Evolutionary conservation across 257 asterid genomes (phyloP), one percentile per base, ranked within the genome.

Genomic region (Solanum chaucha): DNA sequence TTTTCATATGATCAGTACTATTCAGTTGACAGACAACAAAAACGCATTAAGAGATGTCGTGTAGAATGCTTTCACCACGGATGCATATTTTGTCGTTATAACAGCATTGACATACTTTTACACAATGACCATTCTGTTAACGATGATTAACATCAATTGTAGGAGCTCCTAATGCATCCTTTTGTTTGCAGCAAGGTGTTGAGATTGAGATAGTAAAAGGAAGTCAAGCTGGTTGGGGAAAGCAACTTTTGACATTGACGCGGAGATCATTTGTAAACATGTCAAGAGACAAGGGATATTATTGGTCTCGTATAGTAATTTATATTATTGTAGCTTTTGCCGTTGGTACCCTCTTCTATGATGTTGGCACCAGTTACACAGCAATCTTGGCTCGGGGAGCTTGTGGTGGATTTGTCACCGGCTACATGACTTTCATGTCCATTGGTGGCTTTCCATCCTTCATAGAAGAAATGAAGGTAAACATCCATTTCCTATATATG

Each of bases 361-460:
- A 95, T 67, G 98, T 96, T 5, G 99, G 99, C 24, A 96, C 98
- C 6, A 92, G 98, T 89, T 93, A 96, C 88, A 91, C 97, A 2
- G 95, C 99, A 4, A 96, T 96, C 85, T 87, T 96, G 82, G 99
- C 99, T 51, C 70, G 99, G 55, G 99, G 98, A 83, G 99, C 99
- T 65, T 96, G 99, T 85, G 98, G 96, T 80, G 98, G 98, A 55
- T 96, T 96, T 58, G 93, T 96, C 1, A 93, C 98, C 0, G 99
- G 99, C 35, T 96, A 93, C 83, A 95, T 96, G 98, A 95, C 99
- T 80, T 96, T 96, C 92, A 96, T 96, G 99, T 96, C 99, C 40
- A 96, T 96, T 35, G 99, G 99, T 36, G 99, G 99, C 75, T 96
- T 96, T 86, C 99, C 99, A n/a, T 96, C 98, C 22, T 96, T 96